These are phyloP conservation scores for Sphagnum fallax DNA, from an alignment of 228 moss, liverwort and hornwort genomes.

Conservation along the genomic window DNA sequence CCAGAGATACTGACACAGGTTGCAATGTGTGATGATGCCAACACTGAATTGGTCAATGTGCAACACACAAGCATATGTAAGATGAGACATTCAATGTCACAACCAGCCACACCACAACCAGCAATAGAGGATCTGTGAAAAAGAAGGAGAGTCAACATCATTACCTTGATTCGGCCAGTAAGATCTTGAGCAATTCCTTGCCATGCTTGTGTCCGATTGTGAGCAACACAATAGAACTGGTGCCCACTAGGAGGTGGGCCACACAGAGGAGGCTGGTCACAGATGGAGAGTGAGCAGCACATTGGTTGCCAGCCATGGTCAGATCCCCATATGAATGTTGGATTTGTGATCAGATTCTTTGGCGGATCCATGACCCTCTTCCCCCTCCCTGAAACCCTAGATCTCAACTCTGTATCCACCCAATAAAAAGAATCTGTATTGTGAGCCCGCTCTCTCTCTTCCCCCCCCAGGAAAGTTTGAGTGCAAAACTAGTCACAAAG, in stretches of 20 bases:
- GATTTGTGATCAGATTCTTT: constrained; percentile 50
- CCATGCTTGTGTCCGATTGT: constrained; percentile 68
- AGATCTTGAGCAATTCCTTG: constrained; percentile 84
- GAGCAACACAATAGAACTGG: constrained; percentile 56
- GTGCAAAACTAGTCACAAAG: too few species aligned
- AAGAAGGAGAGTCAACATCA: too few species aligned
- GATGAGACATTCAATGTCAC: background rate
- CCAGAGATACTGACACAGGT: background rate
- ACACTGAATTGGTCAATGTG: background rate
- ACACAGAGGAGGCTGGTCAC: constrained; percentile 22
- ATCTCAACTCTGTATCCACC: too few species aligned
- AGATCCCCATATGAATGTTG: constrained; percentile 65
- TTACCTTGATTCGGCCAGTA: constrained; percentile 49
- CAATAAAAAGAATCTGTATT: too few species aligned
- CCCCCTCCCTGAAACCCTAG: too few species aligned
- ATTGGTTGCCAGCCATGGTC: constrained; percentile 61
- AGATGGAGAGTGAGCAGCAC: constrained; percentile 59
- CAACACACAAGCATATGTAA: background rate
- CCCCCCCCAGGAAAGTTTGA: too few species aligned
- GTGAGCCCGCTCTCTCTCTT: too few species aligned
- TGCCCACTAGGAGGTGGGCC: constrained; percentile 42
- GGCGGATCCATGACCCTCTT: constrained; percentile 13
- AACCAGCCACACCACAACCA: background rate
- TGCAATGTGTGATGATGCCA: background rate
- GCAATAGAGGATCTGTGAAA: background rate